Base-by-base conservation (phyloP, 805 yeast species). In the Saccharomycopsis schoenii region DNA sequence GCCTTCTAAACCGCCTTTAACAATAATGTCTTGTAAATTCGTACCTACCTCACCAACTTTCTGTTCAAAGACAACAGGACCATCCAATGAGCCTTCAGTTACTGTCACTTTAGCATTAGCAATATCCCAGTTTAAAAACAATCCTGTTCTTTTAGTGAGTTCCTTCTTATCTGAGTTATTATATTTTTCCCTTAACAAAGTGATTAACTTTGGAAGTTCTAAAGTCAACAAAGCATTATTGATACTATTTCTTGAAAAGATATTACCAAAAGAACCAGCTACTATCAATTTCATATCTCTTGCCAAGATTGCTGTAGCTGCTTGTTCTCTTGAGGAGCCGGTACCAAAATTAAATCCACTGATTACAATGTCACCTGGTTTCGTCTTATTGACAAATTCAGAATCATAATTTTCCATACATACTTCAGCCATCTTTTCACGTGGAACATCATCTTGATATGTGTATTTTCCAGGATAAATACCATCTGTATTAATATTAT, bases 381-480 rank as follows among this genome's bases (percentile, higher is more conserved):
- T 78, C 37, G 96, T 88, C 78, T 90, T 92, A 37, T 74, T 65
- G 61, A 88, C 85, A 73, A 94, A 94, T 66, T 92, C 96, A 14
- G 89, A 72, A 73, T 94, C 99, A 74, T 94, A 94, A 77, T 94
- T 94, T 76, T 94, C 99, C 99, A 94, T 94, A 77, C 99, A 94
- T 56, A 94, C 99, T 74, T 93, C 88, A 41, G 99, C 99, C 99
- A 94, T 94, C 72, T 87, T 89, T 68, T 89, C 96, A 69, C 88
- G 81, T 51, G 97, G 82, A 56, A 94, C 94, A 71, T 94, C 98
- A 73, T 94, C 99, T 77, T 94, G 98, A 76, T 94, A 94, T 10
- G 99, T 94, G 79, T 94, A 94, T 73, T 94, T 94, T 66, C 99
- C 99, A 24, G 99, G 99, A 72, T 94, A 94, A 62, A 94, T 94